phyloP scores from a whole-genome alignment of 495 filamentous ascomycete genomes.

The Rhizodiscina lignyota region DNA sequence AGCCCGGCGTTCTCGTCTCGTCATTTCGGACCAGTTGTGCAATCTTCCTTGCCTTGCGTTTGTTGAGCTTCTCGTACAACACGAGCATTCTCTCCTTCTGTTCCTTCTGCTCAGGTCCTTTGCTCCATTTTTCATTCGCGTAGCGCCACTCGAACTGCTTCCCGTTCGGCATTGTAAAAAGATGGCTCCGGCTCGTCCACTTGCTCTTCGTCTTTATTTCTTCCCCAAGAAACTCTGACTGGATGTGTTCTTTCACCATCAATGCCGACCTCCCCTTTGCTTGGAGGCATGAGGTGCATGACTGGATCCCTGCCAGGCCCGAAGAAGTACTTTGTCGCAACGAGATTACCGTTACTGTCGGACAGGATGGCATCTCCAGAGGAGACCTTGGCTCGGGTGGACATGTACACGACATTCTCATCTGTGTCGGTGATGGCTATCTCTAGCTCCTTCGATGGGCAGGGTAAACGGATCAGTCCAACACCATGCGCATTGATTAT shows the following conservation, averaged over 20 bases:
- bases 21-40: constrained; percentile 30
- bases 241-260: too few relatives aligned
- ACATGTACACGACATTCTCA: constrained; percentile 23
- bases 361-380: constrained; percentile 26
- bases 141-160: constrained; percentile 34
- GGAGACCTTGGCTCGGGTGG: constrained; percentile 22
- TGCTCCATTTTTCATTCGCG: constrained; percentile 19
- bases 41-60: constrained; percentile 14
- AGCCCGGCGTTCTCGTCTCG: constrained; percentile 26
- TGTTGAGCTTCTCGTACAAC: constrained; percentile 10
- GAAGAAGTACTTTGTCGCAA: constrained; percentile 32
- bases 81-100: constrained; percentile 18
- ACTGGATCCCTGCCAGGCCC: constrained; percentile 26
- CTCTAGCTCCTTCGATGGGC: constrained; percentile 23
- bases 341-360: constrained; percentile 15
- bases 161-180: constrained; percentile 22
- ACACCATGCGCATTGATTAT: constrained; percentile 31
- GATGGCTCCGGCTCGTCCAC: constrained; percentile 22
- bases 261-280: too few relatives aligned
- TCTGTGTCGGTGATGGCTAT: constrained; percentile 28
- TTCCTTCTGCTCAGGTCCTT: constrained; percentile 3
- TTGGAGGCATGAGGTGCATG: too few relatives aligned
- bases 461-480: constrained; percentile 24
- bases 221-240: constrained; percentile 13
- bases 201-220: constrained; percentile 18